Evolutionary conservation across 2,329 filamentous ascomycete species (phyloP).

Genomic region (Cladosporium sp.): DNA sequence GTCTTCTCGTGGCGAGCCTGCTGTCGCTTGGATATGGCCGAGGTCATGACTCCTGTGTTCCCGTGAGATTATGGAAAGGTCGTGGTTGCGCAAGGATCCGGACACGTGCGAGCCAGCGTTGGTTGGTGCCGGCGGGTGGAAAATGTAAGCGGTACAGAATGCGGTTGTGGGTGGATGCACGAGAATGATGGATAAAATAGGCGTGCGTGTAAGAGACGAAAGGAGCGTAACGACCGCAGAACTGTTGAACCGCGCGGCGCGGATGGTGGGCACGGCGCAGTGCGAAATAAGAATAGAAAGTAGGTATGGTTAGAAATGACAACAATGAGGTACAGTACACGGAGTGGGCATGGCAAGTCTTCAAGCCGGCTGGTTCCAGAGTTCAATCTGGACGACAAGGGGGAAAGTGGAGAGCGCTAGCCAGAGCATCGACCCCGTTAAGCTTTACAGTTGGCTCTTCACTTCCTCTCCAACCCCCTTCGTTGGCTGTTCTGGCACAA

Average conservation of each 20-base stretch:
- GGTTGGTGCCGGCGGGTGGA: conserved; percentile 1
- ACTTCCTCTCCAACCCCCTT: background rate
- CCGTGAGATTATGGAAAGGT: background rate
- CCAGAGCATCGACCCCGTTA: too few species aligned
- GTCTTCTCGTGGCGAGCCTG: conserved; percentile 94
- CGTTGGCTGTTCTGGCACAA: background rate
- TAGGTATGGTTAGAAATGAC: too few species aligned
- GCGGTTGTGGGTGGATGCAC: background rate
- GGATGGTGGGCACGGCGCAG: background rate
- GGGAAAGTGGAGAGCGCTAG: too few species aligned
- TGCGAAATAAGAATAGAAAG: too few species aligned
- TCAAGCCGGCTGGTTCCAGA: too few species aligned
- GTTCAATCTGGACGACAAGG: too few species aligned
- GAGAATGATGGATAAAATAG: background rate
- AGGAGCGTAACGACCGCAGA: conserved; percentile 2
- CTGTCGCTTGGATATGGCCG: conserved; percentile 85
- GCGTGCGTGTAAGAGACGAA: background rate
- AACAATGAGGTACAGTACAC: too few species aligned
- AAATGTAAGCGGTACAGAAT: background rate
- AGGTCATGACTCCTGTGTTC: conserved; percentile 54
- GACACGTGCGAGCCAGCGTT: conserved; percentile 2
- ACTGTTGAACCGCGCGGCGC: conserved; percentile 4
- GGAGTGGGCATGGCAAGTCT: too few species aligned
- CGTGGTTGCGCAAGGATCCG: conserved; percentile 8
- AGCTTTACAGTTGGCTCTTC: background rate